Base-by-base conservation (phyloP, 495 filamentous ascomycete genomes). In the Penicillium cosmopolitanum region DNA sequence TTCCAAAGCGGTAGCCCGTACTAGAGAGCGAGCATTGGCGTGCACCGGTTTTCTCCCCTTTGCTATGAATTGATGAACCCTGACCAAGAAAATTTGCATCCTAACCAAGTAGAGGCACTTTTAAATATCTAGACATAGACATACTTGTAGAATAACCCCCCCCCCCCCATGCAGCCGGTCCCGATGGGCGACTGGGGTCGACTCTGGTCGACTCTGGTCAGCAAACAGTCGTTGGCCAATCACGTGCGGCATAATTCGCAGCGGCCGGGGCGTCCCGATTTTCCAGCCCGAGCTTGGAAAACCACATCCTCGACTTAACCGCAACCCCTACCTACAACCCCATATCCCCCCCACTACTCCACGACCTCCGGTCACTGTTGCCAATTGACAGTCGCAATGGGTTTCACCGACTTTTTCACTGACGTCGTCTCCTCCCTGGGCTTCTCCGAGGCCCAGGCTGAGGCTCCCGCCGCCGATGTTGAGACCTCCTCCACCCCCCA, bases 321-420 rank as follows among this genome's bases (percentile, higher is more conserved):
- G 55, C 61, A 65, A 72, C 64, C 66, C 72, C 73, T 67, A 67
- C 69, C 67, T 70, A 66, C 67, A 63, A 64, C 60, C 60, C 54
- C 53, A 50, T 55, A 50, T 48, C 64, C 52, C 58, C 51, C 65
- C 59, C 40, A 63, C 57, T 65, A 60, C 67, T 62, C 63, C 59
- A 48, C 55, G 55, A 56, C 61, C 67, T 64, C 65, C 65, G 69
- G 68, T 65, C 62, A 69, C 61, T 54, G 43, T 64, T 23, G 60
- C 73, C 74, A 75, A 77, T 72, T 76, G 69, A 76, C 67, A 62
- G 61, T 66, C 77, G 80, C 74, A 67, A 89, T 88, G 87, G 80
- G 82, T 75, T 75, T 88, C 75, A 72, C 80, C 65, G 84, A 87
- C 68, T 79, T 86, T 73, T 82, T 91, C 77, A 77, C 80, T 73